Evolutionary conservation across 768 basidiomycete genomes (phyloP).

Genomic region (Tulasnella sp.): DNA sequence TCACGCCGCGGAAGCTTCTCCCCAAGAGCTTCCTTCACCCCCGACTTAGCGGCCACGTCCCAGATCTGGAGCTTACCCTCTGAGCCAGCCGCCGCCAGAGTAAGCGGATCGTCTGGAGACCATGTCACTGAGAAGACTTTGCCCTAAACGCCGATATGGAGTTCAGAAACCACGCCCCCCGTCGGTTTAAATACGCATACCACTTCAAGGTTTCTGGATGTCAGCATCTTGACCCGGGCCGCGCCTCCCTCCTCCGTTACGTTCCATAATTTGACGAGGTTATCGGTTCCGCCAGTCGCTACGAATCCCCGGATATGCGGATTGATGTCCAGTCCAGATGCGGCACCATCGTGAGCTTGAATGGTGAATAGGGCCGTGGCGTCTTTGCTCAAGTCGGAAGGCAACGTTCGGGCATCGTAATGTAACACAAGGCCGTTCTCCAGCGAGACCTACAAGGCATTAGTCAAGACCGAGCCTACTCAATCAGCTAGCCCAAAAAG

Average conservation of each 20-base stretch:
- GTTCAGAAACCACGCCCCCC: neutral
- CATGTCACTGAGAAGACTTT: slow-evolving; percentile 90
- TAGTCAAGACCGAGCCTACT: neutral
- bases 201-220: slow-evolving; percentile 84
- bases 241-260: slow-evolving; percentile 66
- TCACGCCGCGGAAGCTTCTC: slow-evolving; percentile 64
- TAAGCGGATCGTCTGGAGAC: slow-evolving; percentile 93
- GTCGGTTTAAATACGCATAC: slow-evolving; percentile 49
- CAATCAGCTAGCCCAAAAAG: slow-evolving; percentile 15
- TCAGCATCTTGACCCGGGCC: slow-evolving; percentile 75
- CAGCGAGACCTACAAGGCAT: slow-evolving; percentile 67
- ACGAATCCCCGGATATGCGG: slow-evolving; percentile 86
- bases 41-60: slow-evolving; percentile 84
- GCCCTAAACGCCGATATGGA: slow-evolving; percentile 52
- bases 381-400: slow-evolving; percentile 59
- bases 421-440: slow-evolving; percentile 93
- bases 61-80: slow-evolving; percentile 92
- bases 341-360: slow-evolving; percentile 88
- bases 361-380: slow-evolving; percentile 81
- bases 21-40: slow-evolving; percentile 78
- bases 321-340: slow-evolving; percentile 85
- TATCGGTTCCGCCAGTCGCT: slow-evolving; percentile 92
- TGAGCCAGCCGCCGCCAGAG: slow-evolving; percentile 89
- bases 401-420: slow-evolving; percentile 82
- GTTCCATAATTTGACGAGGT: slow-evolving; percentile 79